phyloP scores from a whole-genome alignment of 192 early-diverging fungal species.

The Phlyctochytrium arcticum region DNA sequence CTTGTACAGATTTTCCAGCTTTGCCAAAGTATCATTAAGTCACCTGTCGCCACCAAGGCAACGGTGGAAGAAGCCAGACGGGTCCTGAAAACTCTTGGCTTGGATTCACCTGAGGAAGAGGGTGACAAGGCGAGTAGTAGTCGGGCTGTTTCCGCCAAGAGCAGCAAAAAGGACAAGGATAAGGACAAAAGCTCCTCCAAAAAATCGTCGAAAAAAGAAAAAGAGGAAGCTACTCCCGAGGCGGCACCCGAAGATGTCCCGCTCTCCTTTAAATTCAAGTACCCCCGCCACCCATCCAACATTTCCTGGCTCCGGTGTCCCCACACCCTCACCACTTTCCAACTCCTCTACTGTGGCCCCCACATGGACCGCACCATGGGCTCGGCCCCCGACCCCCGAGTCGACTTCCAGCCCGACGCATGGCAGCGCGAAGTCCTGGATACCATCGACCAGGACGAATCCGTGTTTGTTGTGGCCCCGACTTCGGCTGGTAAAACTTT shows the following conservation, averaged over 20 bases:
- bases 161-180: background rate
- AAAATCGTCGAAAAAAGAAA: background rate
- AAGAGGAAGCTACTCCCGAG: background rate
- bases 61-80: background rate
- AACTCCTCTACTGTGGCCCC: constrained; percentile 26
- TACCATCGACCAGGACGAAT: constrained; percentile 33
- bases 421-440: constrained; percentile 41
- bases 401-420: constrained; percentile 36
- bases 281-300: constrained; percentile 3
- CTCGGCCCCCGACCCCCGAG: constrained; percentile 23
- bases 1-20: constrained; percentile 13
- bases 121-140: background rate
- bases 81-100: constrained; percentile 2
- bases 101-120: no score
- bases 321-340: constrained; percentile 20
- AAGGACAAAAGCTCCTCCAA: constrained; percentile 1
- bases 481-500: constrained; percentile 46
- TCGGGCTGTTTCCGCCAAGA: background rate
- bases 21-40: background rate
- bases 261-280: constrained; percentile 18
- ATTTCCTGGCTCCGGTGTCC: constrained; percentile 1
- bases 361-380: constrained; percentile 34
- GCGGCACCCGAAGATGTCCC: background rate
- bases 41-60: background rate
- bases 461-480: constrained; percentile 38